Evolutionary conservation across 1,284 basidiomycete species (phyloP).

Genomic region (Phylloporus sp.): DNA sequence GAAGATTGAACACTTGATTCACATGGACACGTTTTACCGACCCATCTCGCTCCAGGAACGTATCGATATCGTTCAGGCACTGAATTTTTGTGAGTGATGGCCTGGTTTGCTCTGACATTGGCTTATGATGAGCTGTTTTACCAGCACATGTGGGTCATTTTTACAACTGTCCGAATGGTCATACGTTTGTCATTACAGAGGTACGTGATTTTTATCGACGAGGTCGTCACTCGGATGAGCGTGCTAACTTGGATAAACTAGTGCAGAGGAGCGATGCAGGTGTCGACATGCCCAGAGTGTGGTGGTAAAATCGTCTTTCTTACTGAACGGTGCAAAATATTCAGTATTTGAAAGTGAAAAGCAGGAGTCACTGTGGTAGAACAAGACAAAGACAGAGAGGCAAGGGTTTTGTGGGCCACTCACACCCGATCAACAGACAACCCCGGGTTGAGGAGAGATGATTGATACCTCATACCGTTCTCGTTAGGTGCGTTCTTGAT

Average conservation of each 20-base stretch:
- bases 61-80: conserved; percentile 46
- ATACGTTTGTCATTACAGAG: conserved; percentile 52
- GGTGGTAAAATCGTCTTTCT: conserved; percentile 20
- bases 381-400: too few species aligned
- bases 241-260: conserved; percentile 28
- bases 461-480: too few species aligned
- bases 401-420: too few species aligned
- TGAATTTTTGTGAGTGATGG: conserved; percentile 40
- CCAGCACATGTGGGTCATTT: conserved; percentile 49
- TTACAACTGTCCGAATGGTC: conserved; percentile 52
- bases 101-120: background rate
- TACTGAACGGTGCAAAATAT: too few species aligned
- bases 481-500: too few species aligned
- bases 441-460: too few species aligned
- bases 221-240: too few species aligned
- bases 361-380: too few species aligned
- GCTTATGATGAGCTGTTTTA: background rate
- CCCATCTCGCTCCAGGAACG: conserved; percentile 49
- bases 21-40: conserved; percentile 42
- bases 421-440: too few species aligned
- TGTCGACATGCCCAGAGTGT: conserved; percentile 56
- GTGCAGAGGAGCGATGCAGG: conserved; percentile 59
- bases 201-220: conserved; percentile 26
- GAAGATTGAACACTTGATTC: conserved; percentile 36
- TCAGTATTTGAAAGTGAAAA: conserved; percentile 30